Percentiles rank a stretch among this genome's conserved stretches.
phyloP scores from a whole-genome alignment of 768 basidiomycete species.

The Cubamyces lactineus region DNA sequence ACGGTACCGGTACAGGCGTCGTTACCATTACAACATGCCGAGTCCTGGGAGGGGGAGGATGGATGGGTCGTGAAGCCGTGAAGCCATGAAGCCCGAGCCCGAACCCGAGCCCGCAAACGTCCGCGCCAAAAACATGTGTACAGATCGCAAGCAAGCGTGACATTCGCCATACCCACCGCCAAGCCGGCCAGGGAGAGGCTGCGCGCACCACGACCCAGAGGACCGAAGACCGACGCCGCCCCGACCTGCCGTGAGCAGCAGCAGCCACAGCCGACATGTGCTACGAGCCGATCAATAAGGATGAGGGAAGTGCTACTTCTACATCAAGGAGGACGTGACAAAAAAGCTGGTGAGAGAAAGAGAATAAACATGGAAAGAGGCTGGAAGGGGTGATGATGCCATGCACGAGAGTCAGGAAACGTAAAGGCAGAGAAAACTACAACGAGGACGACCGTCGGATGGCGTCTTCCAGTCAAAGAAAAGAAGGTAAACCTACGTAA shows the following conservation, averaged over 20 bases:
- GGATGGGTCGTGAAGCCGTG: neutral
- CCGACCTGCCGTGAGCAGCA: neutral
- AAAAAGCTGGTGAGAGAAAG: conserved; percentile 6
- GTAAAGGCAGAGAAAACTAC: conserved; percentile 2
- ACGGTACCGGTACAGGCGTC: conserved; percentile 26
- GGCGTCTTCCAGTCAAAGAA: neutral
- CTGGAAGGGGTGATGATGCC: neutral
- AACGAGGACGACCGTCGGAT: neutral
- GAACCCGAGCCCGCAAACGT: conserved; percentile 13
- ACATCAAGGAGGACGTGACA: conserved; percentile 22
- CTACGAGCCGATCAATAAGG: conserved; percentile 23
- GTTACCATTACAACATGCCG: conserved; percentile 26
- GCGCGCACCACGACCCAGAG: too few species aligned
- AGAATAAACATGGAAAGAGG: conserved; percentile 16
- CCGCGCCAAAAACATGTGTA: conserved; percentile 2
- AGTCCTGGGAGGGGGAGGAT: conserved; percentile 3
- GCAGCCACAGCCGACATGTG: conserved; percentile 1
- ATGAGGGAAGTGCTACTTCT: conserved; percentile 21
- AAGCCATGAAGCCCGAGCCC: conserved; percentile 3
- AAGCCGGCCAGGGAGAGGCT: too few species aligned
- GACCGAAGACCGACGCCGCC: too few species aligned
- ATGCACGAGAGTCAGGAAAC: conserved; percentile 5
- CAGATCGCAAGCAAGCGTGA: conserved; percentile 3
- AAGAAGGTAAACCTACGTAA: neutral
- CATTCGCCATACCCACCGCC: conserved; percentile 5